phyloP scores from a whole-genome alignment of 2,329 filamentous ascomycete genomes.

The Trichoderma breve region DNA sequence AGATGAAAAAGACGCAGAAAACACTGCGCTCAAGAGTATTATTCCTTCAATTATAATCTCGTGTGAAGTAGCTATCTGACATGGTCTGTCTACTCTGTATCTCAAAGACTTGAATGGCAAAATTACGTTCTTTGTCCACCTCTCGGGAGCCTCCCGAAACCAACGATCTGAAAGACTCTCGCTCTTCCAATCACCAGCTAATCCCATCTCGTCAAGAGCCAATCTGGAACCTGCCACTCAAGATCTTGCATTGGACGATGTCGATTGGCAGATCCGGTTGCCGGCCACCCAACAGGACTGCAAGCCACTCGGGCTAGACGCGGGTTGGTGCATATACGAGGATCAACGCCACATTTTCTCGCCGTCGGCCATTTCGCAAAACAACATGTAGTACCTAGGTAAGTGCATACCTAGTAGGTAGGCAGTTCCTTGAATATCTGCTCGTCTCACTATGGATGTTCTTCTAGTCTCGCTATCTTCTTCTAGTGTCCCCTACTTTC shows the following conservation, averaged over 20 bases:
- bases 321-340: conserved; percentile 25
- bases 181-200: background rate
- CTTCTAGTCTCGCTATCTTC: too few relatives aligned
- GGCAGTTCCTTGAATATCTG: too few relatives aligned
- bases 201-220: background rate
- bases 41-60: background rate
- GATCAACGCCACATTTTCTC: conserved; percentile 5
- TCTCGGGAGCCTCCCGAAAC: background rate
- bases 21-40: background rate
- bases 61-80: too few relatives aligned
- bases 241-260: conserved; percentile 11
- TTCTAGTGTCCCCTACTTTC: too few relatives aligned
- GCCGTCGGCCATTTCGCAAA: background rate
- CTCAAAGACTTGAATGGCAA: background rate
- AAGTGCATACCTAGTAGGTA: too few relatives aligned
- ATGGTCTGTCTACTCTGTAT: too few relatives aligned
- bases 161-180: background rate
- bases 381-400: too few relatives aligned
- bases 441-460: too few relatives aligned
- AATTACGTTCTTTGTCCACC: background rate
- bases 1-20: background rate
- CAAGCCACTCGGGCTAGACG: conserved; percentile 14
- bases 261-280: conserved; percentile 7
- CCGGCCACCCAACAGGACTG: background rate
- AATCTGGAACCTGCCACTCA: background rate